These are phyloP conservation scores for Monosporascus sp. DNA, from an alignment of 2,329 filamentous ascomycete species.

Conservation along the genomic window DNA sequence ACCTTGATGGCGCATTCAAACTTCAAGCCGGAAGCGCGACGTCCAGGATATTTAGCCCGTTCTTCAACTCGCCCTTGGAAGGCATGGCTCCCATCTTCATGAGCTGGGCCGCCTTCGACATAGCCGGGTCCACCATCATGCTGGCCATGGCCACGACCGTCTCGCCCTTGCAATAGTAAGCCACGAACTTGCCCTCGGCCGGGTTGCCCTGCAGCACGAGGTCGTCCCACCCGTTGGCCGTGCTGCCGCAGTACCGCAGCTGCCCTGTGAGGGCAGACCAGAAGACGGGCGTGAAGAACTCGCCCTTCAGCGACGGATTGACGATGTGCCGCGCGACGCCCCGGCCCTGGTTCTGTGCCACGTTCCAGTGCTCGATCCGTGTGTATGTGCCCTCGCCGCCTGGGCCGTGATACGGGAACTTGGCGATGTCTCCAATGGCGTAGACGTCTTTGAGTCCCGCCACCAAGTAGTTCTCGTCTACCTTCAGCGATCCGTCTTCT, in stretches of 20 bases:
- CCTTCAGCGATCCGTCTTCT: slow-evolving; percentile 78
- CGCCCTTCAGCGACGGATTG: slow-evolving; percentile 53
- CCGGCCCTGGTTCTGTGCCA: slow-evolving; percentile 88
- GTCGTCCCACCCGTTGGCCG: slow-evolving; percentile 77
- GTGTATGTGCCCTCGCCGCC: slow-evolving; percentile 67
- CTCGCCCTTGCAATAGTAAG: slow-evolving; percentile 83
- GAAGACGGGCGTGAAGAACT: slow-evolving; percentile 86
- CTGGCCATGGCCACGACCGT: slow-evolving; percentile 83
- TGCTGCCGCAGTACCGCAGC: slow-evolving; percentile 89
- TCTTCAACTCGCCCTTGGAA: slow-evolving; percentile 67
- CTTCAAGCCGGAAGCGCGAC: slow-evolving; percentile 18
- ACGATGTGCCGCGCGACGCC: slow-evolving; percentile 73
- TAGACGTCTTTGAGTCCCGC: slow-evolving; percentile 76
- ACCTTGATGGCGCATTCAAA: background rate
- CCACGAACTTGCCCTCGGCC: slow-evolving; percentile 75
- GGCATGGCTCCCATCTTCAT: slow-evolving; percentile 83
- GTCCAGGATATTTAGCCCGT: slow-evolving; percentile 48
- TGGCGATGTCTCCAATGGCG: slow-evolving; percentile 91
- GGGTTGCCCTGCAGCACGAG: slow-evolving; percentile 73
- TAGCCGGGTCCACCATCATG: slow-evolving; percentile 85
- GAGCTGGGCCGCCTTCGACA: slow-evolving; percentile 76
- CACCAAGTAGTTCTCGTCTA: slow-evolving; percentile 75
- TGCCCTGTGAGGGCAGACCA: slow-evolving; percentile 92
- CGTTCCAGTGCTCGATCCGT: slow-evolving; percentile 98
- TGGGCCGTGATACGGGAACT: slow-evolving; percentile 88